Evolutionary conservation across 179 eudicot genomes (phyloP).

Genomic region (Vitellaria paradoxa): DNA sequence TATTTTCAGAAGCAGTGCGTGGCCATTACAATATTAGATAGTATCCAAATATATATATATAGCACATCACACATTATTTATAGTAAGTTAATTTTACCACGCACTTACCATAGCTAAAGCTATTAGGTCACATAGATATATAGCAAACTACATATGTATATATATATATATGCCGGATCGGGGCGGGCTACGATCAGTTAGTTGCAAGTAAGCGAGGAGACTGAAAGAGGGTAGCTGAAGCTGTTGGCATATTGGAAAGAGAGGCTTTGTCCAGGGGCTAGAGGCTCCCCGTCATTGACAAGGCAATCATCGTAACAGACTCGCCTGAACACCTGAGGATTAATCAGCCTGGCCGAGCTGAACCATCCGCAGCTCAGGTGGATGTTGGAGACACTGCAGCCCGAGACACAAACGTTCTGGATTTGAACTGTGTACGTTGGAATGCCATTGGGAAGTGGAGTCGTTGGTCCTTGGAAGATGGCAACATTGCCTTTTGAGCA

Average conservation of each 20-base stretch:
- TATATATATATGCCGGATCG: too few relatives aligned
- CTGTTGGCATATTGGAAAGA: slow-evolving; percentile 54
- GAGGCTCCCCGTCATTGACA: slow-evolving; percentile 50
- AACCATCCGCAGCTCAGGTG: slow-evolving; percentile 72
- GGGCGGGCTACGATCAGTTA: not conserved
- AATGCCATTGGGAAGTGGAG: slow-evolving; percentile 53
- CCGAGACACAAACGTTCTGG: slow-evolving; percentile 34
- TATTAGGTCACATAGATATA: too few relatives aligned
- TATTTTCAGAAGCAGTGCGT: not conserved
- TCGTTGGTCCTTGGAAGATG: slow-evolving; percentile 37
- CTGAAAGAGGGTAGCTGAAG: slow-evolving; percentile 39
- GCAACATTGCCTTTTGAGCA: slow-evolving; percentile 42
- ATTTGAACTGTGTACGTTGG: slow-evolving; percentile 50
- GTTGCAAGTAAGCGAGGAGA: slow-evolving; percentile 43
- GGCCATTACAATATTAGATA: not conserved
- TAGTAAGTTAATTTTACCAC: not conserved
- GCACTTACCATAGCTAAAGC: too few relatives aligned
- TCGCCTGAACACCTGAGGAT: slow-evolving; percentile 50
- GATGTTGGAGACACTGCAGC: slow-evolving; percentile 49
- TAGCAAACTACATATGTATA: too few relatives aligned
- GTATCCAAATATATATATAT: too few relatives aligned
- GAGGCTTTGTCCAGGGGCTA: slow-evolving; percentile 35
- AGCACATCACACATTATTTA: not conserved
- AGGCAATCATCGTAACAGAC: slow-evolving; percentile 54
- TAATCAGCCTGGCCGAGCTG: slow-evolving; percentile 50